These are phyloP conservation scores for Chlorella sp. DNA, from an alignment of 139 green algal genomes.

Conservation along the genomic window DNA sequence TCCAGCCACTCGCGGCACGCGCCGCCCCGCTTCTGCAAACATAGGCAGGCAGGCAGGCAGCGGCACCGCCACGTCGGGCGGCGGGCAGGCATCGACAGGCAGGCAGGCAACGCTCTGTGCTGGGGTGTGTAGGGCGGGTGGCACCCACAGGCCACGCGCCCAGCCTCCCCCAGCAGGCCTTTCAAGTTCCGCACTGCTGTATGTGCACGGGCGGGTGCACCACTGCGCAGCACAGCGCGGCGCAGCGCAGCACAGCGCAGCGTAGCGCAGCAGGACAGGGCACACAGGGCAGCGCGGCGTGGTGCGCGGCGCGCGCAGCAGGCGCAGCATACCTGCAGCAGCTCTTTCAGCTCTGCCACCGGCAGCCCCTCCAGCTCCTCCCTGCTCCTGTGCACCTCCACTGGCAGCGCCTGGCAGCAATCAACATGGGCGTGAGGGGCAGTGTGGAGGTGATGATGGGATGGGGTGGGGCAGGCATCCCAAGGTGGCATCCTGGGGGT, in stretches of 20 bases:
- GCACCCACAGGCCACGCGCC: too few relatives aligned
- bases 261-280: background rate
- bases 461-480: background rate
- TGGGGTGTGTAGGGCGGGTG: too few relatives aligned
- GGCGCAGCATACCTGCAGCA: background rate
- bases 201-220: too few relatives aligned
- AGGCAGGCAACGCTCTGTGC: too few relatives aligned
- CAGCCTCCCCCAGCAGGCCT: too few relatives aligned
- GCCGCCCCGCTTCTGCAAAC: slow-evolving; percentile 17
- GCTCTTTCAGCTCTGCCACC: slow-evolving; percentile 52
- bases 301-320: background rate
- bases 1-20: slow-evolving; percentile 41
- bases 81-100: too few relatives aligned
- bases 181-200: too few relatives aligned
- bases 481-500: background rate
- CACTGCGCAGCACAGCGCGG: too few relatives aligned
- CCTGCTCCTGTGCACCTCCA: slow-evolving; percentile 47
- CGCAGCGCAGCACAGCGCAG: too few relatives aligned
- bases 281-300: too few relatives aligned
- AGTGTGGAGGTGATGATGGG: background rate
- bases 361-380: slow-evolving; percentile 52
- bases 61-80: background rate
- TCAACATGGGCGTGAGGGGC: background rate
- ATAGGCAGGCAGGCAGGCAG: background rate
- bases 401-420: slow-evolving; percentile 50